Base-by-base conservation (phyloP, 2,329 filamentous ascomycete species). In the Trichoderma sp. region DNA sequence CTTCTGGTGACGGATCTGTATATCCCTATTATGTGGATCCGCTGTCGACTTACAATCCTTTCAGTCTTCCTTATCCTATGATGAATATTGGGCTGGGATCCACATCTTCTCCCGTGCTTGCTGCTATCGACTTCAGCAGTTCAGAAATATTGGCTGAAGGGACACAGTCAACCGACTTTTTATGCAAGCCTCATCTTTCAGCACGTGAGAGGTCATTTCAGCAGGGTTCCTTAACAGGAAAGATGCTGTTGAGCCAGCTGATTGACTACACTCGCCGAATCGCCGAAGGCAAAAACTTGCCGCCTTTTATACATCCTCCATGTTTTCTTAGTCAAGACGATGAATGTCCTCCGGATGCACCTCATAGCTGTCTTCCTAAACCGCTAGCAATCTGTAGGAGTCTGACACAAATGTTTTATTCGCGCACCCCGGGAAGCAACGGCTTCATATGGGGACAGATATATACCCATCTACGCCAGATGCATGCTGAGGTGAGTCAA, bases 361-460 rank as follows among this genome's bases (percentile, higher is more conserved):
- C 56, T 0, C 56, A 59, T 19, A 32, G 22, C 3, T 59, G 56
- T 8, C 39, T 59, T 2, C 56, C 56, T 42, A 29, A 59, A 5
- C 17, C 10, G 5, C 25, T 59, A 10, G 56, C 56, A 1, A 42
- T 59, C 8, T 59, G 56, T 12, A 59, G 25, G 15, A 59, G 12
- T 1, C 1, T 59, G 8, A 58, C 52, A 0, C 32, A 59, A 48
- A 39, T 65, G 52, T 59, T 65, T 34, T 65, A 58, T 27, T 65
- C 63, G 32, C 32, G 63, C 10, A 58, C 63, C 37, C 35, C 22
- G 10, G 52, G 15, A 56, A 65, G 52, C 6, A 29, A 19, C 2
- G 15, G 10, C 25, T 65, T 65, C 15, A 32, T 65, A 58, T 65
- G 63, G 63, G 32, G 45, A 1, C 63, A 65, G 52, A 65, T 65